These are phyloP conservation scores for Fusarium marasasianum DNA, from an alignment of 2,329 filamentous ascomycete species.

Conservation along the genomic window DNA sequence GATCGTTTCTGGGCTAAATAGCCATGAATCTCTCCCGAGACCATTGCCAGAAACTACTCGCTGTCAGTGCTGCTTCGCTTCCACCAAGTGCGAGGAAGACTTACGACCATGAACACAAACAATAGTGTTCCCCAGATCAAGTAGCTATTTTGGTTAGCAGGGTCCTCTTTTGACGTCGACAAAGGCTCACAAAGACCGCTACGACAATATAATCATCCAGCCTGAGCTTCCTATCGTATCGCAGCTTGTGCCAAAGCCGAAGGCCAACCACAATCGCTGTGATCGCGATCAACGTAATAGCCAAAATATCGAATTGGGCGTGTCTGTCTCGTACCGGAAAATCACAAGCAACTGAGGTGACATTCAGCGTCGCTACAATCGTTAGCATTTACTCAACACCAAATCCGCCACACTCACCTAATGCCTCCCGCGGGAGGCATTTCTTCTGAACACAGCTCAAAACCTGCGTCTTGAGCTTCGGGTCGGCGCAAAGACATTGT, in stretches of 20 bases:
- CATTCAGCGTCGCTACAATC: background rate
- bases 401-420: background rate
- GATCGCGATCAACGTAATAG: background rate
- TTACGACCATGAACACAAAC: background rate
- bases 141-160: background rate
- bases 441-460: background rate
- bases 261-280: background rate
- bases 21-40: constrained; percentile 10
- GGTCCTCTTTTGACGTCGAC: rapidly evolving
- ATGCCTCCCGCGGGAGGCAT: background rate
- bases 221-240: background rate
- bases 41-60: background rate
- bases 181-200: background rate
- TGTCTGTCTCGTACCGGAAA: constrained; percentile 3
- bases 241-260: background rate
- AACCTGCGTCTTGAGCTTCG: background rate
- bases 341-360: background rate
- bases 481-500: constrained; percentile 4
- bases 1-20: background rate
- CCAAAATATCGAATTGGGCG: background rate
- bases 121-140: background rate
- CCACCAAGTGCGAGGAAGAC: rapidly evolving
- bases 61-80: background rate
- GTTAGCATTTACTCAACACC: background rate
- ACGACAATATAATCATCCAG: background rate